These are phyloP conservation scores for Silene coronaria DNA, from an alignment of 179 eudicot genomes.

Conservation along the genomic window DNA sequence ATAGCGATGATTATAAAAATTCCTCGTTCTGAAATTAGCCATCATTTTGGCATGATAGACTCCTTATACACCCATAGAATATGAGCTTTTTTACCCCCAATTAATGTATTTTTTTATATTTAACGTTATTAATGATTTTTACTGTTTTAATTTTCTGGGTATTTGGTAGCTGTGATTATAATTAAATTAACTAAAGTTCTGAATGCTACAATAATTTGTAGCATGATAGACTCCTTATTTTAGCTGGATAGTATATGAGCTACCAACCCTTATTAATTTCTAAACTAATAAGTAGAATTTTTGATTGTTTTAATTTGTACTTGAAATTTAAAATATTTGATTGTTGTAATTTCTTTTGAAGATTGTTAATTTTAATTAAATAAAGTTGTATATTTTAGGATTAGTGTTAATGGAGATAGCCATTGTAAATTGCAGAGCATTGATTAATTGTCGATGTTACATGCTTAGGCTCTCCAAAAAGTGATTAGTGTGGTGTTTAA, in stretches of 20 bases:
- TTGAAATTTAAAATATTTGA: not conserved
- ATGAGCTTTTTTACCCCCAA: constrained; percentile 38
- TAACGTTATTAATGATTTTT: not conserved
- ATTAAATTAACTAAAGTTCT: constrained; percentile 8
- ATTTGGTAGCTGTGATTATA: constrained; percentile 26
- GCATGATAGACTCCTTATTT: constrained; percentile 28
- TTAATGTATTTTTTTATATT: not conserved
- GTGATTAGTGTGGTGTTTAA: constrained; percentile 52
- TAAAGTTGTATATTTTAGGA: not conserved
- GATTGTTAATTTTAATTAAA: not conserved
- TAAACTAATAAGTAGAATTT: too few relatives aligned
- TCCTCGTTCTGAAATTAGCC: constrained; percentile 68
- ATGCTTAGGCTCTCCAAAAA: constrained; percentile 39
- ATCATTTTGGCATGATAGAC: constrained; percentile 60
- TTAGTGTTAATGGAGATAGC: constrained; percentile 3
- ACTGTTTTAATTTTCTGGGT: not conserved
- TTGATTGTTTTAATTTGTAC: not conserved
- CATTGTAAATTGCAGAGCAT: constrained; percentile 18
- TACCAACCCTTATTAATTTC: not conserved
- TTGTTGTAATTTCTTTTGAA: not conserved
- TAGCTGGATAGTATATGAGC: constrained; percentile 47
- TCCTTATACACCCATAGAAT: constrained; percentile 73
- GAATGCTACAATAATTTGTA: constrained; percentile 13
- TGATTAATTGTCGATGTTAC: constrained; percentile 12
- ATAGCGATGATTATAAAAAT: constrained; percentile 64